Evolutionary conservation across 164 flowering plant species (phyloP), one percentile per base, ranked within the genome.

Genomic region (Brasenia schreberi): DNA sequence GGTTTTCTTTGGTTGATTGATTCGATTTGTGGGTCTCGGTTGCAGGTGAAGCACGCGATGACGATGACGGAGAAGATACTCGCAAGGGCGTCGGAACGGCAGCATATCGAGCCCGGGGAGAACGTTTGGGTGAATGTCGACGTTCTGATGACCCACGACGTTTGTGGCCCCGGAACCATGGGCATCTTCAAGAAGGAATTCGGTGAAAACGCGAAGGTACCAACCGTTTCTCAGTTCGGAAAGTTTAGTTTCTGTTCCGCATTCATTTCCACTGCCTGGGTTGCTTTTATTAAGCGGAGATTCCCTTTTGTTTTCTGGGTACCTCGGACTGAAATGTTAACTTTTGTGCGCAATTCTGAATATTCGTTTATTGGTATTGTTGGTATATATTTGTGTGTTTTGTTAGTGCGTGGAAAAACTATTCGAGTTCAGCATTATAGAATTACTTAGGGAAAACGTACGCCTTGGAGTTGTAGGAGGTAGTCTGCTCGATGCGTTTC

Each of bases 141-240:
- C 81, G 67, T 84, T 59, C 80, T 95, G 86, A 95, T 95, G 99
- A 95, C 99, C 16, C 99, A 95, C 76, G 99, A 95, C 83, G 95
- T 95, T 65, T 88, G 94, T 73, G 99, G 99, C 19, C 97, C 99
- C 18, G 97, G 97, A 64, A 75, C 97, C 7, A 65, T 90, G 65
- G 97, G 92, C 49, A 88, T 92, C 27, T 95, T 95, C 76, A 92
- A 95, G 83, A 86, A 71, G 69, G 97, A 95, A 74, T 95, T 95
- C 58, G 99, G 99, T 10, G 78, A 87, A 69, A 74, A 88, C 71
- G 97, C 99, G 0, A 90, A 92, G 96, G 99, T 95, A 77, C 16
- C 4, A 45, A 11, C 6, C 61, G 53, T 12, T 45, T 45, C 53
- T 7, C 53, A 0, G 12, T 45, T 45, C 7, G 53, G 12, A 7